Base-by-base conservation (phyloP, 176 grass and related monocot species). In the Chrysopogon serrulatus region DNA sequence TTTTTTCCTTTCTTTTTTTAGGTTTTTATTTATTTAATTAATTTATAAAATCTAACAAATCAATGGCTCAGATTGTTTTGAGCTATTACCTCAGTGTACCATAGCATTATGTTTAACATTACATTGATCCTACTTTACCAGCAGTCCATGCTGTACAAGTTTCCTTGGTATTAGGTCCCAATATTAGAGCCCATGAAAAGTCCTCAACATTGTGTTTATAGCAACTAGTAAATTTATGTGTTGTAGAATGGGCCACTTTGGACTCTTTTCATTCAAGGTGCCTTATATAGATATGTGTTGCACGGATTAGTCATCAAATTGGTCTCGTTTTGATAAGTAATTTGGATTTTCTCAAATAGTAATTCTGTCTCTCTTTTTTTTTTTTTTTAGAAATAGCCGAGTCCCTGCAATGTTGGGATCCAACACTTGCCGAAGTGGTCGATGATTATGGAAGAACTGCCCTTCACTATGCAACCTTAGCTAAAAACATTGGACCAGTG, bases 401-500 rank as follows among this genome's bases (percentile, higher is more conserved):
- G 24, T 3, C n/a, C 11, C 42, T 93, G 74, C 31, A 78, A 18
- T 1, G 45, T 1, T 85, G 76, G 76, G 37, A 84, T 1, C 23
- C 39, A 48, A 39, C 31, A 35, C 69, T 64, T 42, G 19, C 42
- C 26, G 47, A 17, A 60, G 17, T 30, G 33, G 32, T 60, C 23
- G 87, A 93, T 7, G 18, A n/a, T 16, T 40, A 27, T 11, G 56
- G 71, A 35, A 80, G 84, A 65, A 81, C 62, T 37, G 84, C 87
- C 33, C 91, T 93, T 78, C 87, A 93, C 63, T 90, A 87, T 74
- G 87, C 76, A 28, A 76, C 80, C 8, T 71, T 56, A 27, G 35
- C 24, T 37, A 32, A 51, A 12, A 28, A 73, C 19, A 1, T 24
- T 70, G 17, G 0, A 3, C 70, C 43, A 19, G 23, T 87, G 13